These are phyloP conservation scores for Zasmidium cellare DNA, from an alignment of 2,329 filamentous ascomycete species.

Conservation along the genomic window DNA sequence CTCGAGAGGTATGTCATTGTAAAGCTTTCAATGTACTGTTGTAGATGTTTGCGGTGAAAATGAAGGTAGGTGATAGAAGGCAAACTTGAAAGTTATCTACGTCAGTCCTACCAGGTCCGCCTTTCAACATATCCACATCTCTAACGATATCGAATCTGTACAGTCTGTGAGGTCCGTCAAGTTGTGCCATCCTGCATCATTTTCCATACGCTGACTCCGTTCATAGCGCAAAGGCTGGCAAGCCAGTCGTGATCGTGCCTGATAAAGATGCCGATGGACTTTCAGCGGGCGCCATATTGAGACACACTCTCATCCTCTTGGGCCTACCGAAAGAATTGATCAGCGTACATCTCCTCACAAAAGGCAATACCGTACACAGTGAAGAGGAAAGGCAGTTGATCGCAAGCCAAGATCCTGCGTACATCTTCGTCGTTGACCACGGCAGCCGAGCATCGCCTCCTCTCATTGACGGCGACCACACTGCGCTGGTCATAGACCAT, in stretches of 20 bases:
- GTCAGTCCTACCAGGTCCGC: no score
- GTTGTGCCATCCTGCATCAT: not conserved
- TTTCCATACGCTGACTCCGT: constrained; percentile 8
- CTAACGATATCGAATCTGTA: no score
- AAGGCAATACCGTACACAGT: constrained; percentile 61
- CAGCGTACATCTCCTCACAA: constrained; percentile 59
- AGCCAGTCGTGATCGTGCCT: constrained; percentile 61
- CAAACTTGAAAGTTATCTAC: no score
- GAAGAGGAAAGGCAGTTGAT: constrained; percentile 55
- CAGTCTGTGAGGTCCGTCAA: not conserved
- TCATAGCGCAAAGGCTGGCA: constrained; percentile 51
- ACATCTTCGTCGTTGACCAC: constrained; percentile 66
- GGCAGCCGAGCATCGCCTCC: constrained; percentile 59
- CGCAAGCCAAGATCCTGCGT: constrained; percentile 51
- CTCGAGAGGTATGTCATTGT: constrained; percentile 53
- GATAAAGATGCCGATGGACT: constrained; percentile 71
- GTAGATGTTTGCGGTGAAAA: no score
- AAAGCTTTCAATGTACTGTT: no score
- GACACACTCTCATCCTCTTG: constrained; percentile 59
- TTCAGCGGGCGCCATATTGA: constrained; percentile 63
- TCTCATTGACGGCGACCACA: constrained; percentile 52
- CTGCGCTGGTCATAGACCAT: constrained; percentile 64
- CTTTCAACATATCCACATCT: no score
- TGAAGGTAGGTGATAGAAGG: no score
- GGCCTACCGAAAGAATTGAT: constrained; percentile 57